Percentiles rank a stretch among this genome's conserved stretches.
Conservation (phyloP, 352 stramenopile genomes). For the Phytophthora pini region DNA sequence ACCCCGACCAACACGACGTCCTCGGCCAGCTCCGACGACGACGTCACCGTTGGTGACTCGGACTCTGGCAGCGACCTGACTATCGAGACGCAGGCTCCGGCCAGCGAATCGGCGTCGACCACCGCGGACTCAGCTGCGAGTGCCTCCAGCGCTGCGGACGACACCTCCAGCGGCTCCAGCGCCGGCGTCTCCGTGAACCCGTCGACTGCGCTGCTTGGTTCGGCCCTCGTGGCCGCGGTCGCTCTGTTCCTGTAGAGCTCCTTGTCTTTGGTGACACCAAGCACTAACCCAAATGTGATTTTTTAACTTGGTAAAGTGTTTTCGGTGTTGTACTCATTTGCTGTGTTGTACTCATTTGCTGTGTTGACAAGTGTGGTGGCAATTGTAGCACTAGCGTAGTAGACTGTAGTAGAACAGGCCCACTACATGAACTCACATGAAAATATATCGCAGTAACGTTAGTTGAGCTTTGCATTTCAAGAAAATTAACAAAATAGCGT, state of each 20-base stretch:
- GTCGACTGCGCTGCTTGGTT: slow-evolving; percentile 23
- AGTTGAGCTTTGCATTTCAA: not conserved
- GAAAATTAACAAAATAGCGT: not conserved
- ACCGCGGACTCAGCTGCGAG: slow-evolving; percentile 24
- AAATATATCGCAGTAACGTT: too few species aligned
- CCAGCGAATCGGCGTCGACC: slow-evolving; percentile 23
- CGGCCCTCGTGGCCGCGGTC: slow-evolving; percentile 23
- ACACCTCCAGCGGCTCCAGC: slow-evolving; percentile 29
- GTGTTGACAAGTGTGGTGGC: too few species aligned
- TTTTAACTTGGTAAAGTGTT: slow-evolving; percentile 7
- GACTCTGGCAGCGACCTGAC: slow-evolving; percentile 34
- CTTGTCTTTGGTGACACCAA: slow-evolving; percentile 4
- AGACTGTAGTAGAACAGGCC: too few species aligned
- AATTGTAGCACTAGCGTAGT: too few species aligned
- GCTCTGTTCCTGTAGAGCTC: slow-evolving; percentile 37
- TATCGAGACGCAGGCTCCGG: slow-evolving; percentile 30
- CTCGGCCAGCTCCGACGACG: slow-evolving; percentile 29
- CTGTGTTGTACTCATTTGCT: not conserved
- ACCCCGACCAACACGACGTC: slow-evolving; percentile 32
- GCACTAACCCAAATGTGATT: slow-evolving; percentile 16
- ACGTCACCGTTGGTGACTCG: slow-evolving; percentile 36
- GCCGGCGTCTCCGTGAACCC: slow-evolving; percentile 3
- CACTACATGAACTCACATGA: too few species aligned
- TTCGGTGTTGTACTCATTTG: not conserved
- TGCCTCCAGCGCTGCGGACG: slow-evolving; percentile 28